Base-by-base conservation (phyloP, 2,329 filamentous ascomycete species). In the Fusarium buxicola region DNA sequence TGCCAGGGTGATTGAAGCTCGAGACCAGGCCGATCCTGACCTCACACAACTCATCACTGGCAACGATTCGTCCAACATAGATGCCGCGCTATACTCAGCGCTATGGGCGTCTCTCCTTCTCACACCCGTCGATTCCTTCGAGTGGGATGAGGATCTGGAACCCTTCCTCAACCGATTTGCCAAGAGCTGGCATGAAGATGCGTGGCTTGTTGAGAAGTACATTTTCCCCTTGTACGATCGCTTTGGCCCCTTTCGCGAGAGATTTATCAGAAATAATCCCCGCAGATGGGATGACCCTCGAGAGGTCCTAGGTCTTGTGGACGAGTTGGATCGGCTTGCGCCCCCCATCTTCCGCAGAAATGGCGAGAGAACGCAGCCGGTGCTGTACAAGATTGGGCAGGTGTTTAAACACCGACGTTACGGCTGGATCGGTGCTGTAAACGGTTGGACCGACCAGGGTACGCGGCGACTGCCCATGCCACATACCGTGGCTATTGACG, bases 321-420 rank as follows among this genome's bases (percentile, higher is more conserved):
- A 77, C 41, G 79, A 80, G 47, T 71, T 80, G 12, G 84, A 86
- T 69, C 72, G 74, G 16, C 63, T 79, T 18, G 66, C 73, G 56
- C 78, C 83, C 34, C 66, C 67, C 24, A 70, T 69, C 61, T 75
- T 68, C 68, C 74, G 63, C 21, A 75, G 74, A 71, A 41, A 66
- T 70, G n/a, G 48, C 49, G 31, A 44, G 48, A 59, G 52, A 6
- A 64, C 62, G 8, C 60, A 70, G 28, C 61, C 66, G 5, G 69
- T 75, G 27, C 67, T 73, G 2, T 94, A 87, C 74, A 86, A 82
- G 46, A 85, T 97, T 44, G 95, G 95, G 1, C 90, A 96, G 69
- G 84, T 97, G 7, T 96, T 98, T 73, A 84, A 84, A 43, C 95
- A 99, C 76, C 87, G 83, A 60, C 85, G 93, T 40, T 97, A 95